Conservation (phyloP, 805 yeast genomes). For the Kodamaea leandrae region DNA sequence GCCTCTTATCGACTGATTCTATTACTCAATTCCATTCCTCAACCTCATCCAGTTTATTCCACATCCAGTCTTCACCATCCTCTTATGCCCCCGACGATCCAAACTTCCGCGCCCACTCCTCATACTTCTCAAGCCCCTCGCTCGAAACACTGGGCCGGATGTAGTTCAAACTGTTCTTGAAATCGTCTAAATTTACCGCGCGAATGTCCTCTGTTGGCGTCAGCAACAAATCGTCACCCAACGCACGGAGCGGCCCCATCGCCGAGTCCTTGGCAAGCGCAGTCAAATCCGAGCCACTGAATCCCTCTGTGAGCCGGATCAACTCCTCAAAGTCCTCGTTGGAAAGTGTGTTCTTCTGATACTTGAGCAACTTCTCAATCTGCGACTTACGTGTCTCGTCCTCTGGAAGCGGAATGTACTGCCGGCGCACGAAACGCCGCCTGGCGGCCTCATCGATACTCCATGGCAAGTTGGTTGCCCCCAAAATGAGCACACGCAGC, state of each 20-base stretch:
- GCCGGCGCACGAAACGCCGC: conserved; percentile 85
- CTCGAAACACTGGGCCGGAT: conserved; percentile 86
- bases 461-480: conserved; percentile 97
- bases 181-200: conserved; percentile 71
- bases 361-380: conserved; percentile 59
- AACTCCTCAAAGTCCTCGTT: conserved; percentile 62
- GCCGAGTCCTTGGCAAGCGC: conserved; percentile 96
- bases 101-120: conserved; percentile 81
- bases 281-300: conserved; percentile 91
- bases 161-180: conserved; percentile 67
- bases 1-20: too few species aligned
- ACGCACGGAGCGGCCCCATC: conserved; percentile 90
- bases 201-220: conserved; percentile 74
- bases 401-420: conserved; percentile 93
- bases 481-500: conserved; percentile 77
- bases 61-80: too few species aligned
- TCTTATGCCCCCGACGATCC: conserved; percentile 82
- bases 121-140: conserved; percentile 77
- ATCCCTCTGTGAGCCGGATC: conserved; percentile 69
- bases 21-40: not conserved
- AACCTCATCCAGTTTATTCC: not conserved
- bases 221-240: conserved; percentile 77
- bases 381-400: conserved; percentile 75
- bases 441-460: conserved; percentile 96
- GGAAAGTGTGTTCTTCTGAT: conserved; percentile 68